phyloP scores from a whole-genome alignment of 1,139 yeast species.

The Scheffersomyces quercinus region DNA sequence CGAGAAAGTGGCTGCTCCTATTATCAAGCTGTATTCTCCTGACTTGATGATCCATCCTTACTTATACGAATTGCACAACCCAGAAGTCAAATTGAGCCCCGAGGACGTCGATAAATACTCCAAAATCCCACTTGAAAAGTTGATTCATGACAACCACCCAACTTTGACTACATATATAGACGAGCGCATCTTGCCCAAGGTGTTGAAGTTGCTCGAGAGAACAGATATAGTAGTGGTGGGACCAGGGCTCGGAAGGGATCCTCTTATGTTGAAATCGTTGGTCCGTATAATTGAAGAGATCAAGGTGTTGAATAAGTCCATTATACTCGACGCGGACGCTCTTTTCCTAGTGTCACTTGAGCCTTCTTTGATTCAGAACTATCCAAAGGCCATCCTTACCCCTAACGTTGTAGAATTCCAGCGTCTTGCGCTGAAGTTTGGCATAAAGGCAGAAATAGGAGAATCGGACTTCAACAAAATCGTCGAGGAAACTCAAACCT shows the following conservation, averaged over 20 bases:
- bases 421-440: conserved; percentile 54
- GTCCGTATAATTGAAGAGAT: conserved; percentile 59
- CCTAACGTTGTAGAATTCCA: conserved; percentile 88
- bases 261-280: conserved; percentile 61
- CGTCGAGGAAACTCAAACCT: conserved; percentile 31
- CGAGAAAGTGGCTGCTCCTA: conserved; percentile 72
- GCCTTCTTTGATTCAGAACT: conserved; percentile 54
- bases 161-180: conserved; percentile 35
- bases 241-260: conserved; percentile 91
- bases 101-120: conserved; percentile 17
- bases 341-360: conserved; percentile 59
- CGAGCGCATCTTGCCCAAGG: conserved; percentile 53
- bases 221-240: conserved; percentile 86
- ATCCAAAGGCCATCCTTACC: conserved; percentile 65
- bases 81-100: conserved; percentile 12
- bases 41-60: conserved; percentile 97
- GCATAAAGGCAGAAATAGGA: conserved; percentile 31
- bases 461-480: conserved; percentile 22
- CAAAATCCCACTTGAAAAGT: conserved; percentile 20
- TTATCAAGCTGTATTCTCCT: conserved; percentile 87
- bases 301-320: conserved; percentile 53
- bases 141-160: conserved; percentile 12
- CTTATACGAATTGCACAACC: conserved; percentile 38
- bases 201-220: conserved; percentile 55
- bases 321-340: conserved; percentile 90